A percentile compares a stretch with the other conserved stretches of the same genome.
Conservation (phyloP, 2,329 filamentous ascomycete genomes). For the Ophiobolus disseminans region DNA sequence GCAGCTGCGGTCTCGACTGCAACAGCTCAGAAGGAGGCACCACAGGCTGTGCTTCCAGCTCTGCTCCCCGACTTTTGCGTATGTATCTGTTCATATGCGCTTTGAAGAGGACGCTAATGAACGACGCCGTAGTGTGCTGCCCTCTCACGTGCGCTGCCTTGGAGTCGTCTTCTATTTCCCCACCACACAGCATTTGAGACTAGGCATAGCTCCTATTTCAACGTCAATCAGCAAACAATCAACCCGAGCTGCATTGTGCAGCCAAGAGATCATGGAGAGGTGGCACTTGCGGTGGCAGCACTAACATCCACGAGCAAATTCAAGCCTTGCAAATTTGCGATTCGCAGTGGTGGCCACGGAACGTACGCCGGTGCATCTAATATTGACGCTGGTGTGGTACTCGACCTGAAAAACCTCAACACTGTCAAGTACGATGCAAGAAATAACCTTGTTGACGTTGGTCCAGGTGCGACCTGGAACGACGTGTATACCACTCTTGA, state of each 20-base stretch:
- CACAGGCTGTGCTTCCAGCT: not conserved
- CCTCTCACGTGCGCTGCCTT: slow-evolving; percentile 3
- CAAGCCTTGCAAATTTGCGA: slow-evolving; percentile 27
- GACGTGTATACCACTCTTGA: slow-evolving; percentile 34
- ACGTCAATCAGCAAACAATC: slow-evolving; percentile 27
- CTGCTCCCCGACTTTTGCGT: not conserved
- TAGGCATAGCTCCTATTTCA: slow-evolving; percentile 27
- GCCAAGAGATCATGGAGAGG: slow-evolving; percentile 23
- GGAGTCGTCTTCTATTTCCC: slow-evolving; percentile 19
- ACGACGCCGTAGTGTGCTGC: not conserved
- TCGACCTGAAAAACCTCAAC: slow-evolving; percentile 34
- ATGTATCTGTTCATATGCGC: not conserved
- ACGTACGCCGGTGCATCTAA: slow-evolving; percentile 34
- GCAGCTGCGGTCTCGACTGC: not conserved
- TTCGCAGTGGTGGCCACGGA: slow-evolving; percentile 35
- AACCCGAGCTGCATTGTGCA: slow-evolving; percentile 34
- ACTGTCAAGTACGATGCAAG: slow-evolving; percentile 21
- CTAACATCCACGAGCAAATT: slow-evolving; percentile 7
- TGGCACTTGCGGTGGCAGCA: slow-evolving; percentile 24
- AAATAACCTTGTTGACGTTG: slow-evolving; percentile 25
- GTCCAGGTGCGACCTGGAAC: slow-evolving; percentile 34
- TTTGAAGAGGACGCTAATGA: not conserved
- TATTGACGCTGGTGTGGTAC: slow-evolving; percentile 36
- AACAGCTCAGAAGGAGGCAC: not conserved
- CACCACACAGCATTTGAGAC: slow-evolving; percentile 19